Conservation (phyloP, 345 rosid species). For the Hibiscus mutabilis region DNA sequence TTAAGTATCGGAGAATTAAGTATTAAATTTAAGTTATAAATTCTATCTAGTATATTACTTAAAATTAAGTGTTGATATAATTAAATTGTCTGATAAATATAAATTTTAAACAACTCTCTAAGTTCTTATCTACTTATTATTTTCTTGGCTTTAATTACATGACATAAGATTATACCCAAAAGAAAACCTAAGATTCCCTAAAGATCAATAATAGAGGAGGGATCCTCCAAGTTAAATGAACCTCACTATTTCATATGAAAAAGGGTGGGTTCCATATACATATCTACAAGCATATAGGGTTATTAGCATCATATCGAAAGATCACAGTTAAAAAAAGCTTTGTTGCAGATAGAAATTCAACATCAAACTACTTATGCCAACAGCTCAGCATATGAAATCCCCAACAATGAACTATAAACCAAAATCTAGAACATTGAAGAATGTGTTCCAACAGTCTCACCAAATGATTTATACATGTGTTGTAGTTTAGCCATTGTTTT, state of each 20-base stretch:
- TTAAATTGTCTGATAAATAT: too few species aligned
- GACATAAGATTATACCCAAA: background rate
- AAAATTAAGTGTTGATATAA: too few species aligned
- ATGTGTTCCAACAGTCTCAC: background rate
- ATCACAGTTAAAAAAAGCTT: slow-evolving; percentile 6
- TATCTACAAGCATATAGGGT: background rate
- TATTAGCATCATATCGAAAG: background rate
- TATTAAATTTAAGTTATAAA: too few species aligned
- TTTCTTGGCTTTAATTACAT: too few species aligned
- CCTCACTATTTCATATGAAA: background rate
- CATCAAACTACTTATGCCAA: background rate
- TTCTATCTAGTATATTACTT: too few species aligned
- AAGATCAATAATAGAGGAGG: background rate
- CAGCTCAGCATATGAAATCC: slow-evolving; percentile 1
- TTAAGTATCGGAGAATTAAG: too few species aligned
- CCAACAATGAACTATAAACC: background rate
- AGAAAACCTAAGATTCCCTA: background rate
- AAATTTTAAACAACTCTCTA: too few species aligned
- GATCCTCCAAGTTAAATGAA: slow-evolving; percentile 2
- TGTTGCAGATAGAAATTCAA: slow-evolving; percentile 7
- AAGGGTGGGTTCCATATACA: too few species aligned
- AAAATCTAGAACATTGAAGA: background rate
- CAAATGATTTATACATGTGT: background rate
- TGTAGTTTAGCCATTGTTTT: background rate
- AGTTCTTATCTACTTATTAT: too few species aligned